Evolutionary conservation across 176 grass and related monocot species (phyloP).

Genomic region (Stipa capillata): DNA sequence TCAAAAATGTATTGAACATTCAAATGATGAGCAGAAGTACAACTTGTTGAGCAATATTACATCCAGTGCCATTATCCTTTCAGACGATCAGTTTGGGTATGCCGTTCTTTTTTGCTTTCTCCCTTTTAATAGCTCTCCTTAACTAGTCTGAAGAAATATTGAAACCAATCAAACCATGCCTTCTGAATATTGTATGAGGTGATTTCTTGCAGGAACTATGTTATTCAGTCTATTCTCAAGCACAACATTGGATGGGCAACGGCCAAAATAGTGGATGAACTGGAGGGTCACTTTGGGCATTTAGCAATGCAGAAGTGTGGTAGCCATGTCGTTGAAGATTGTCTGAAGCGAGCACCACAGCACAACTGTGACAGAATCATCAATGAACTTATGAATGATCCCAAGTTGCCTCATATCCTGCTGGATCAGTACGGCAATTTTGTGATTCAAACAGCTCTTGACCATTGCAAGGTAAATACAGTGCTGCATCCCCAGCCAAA

Average conservation of each 20-base stretch:
- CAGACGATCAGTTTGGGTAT: conserved; percentile 83
- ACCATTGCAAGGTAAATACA: conserved; percentile 37
- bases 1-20: conserved; percentile 69
- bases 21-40: conserved; percentile 51
- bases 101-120: background rate
- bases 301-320: conserved; percentile 81
- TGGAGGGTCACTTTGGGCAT: conserved; percentile 34
- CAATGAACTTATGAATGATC: conserved; percentile 53
- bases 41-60: conserved; percentile 43
- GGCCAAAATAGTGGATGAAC: conserved; percentile 41
- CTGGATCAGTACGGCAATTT: conserved; percentile 62
- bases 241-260: conserved; percentile 49
- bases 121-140: background rate
- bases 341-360: conserved; percentile 26
- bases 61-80: conserved; percentile 44
- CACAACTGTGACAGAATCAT: conserved; percentile 26
- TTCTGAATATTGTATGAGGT: conserved; percentile 5
- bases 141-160: background rate
- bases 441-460: conserved; percentile 72
- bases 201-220: conserved; percentile 71
- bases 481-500: background rate
- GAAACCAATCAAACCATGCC: too few relatives aligned
- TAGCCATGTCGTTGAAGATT: conserved; percentile 82
- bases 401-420: conserved; percentile 39
- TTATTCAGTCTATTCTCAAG: conserved; percentile 69